These are phyloP conservation scores for Fusarium subtropicale DNA, from an alignment of 2,329 filamentous ascomycete species.

Conservation along the genomic window DNA sequence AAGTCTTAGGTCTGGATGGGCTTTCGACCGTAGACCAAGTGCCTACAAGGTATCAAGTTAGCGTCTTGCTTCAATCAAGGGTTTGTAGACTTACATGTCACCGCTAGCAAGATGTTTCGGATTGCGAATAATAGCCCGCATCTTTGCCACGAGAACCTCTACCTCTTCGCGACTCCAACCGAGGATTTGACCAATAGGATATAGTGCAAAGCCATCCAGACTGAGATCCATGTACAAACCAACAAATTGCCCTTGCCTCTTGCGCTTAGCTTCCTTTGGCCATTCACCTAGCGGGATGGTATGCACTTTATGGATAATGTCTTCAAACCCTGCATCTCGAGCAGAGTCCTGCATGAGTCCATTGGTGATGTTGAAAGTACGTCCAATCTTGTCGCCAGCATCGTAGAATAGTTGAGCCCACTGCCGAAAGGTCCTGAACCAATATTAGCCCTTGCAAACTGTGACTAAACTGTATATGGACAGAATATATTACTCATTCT, in stretches of 20 bases:
- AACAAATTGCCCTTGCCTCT: slow-evolving; percentile 22
- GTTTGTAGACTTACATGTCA: slow-evolving; percentile 8
- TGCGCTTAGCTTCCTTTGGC: slow-evolving; percentile 30
- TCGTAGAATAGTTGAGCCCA: slow-evolving; percentile 37
- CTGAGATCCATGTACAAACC: slow-evolving; percentile 30
- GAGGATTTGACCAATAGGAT: slow-evolving; percentile 21
- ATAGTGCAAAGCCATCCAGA: slow-evolving; percentile 20
- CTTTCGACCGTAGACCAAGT: slow-evolving; percentile 21
- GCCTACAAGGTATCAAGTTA: not conserved
- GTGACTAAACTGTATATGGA: no score
- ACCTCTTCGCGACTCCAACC: slow-evolving; percentile 22
- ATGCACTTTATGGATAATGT: slow-evolving; percentile 9
- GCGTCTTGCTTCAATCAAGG: not conserved
- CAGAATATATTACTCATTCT: slow-evolving; percentile 17
- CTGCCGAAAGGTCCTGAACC: slow-evolving; percentile 19
- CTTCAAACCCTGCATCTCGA: slow-evolving; percentile 13
- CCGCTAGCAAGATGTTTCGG: slow-evolving; percentile 2
- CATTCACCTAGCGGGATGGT: slow-evolving; percentile 22
- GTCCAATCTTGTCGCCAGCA: slow-evolving; percentile 24
- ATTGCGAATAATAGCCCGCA: slow-evolving; percentile 13
- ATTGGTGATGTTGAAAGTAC: slow-evolving; percentile 28
- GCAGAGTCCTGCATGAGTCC: slow-evolving; percentile 25
- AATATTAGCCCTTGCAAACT: not conserved
- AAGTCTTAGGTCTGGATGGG: not conserved
- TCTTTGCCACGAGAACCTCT: slow-evolving; percentile 13